Conservation (phyloP, 2,329 filamentous ascomycete species). For the Monosporascus sp. region DNA sequence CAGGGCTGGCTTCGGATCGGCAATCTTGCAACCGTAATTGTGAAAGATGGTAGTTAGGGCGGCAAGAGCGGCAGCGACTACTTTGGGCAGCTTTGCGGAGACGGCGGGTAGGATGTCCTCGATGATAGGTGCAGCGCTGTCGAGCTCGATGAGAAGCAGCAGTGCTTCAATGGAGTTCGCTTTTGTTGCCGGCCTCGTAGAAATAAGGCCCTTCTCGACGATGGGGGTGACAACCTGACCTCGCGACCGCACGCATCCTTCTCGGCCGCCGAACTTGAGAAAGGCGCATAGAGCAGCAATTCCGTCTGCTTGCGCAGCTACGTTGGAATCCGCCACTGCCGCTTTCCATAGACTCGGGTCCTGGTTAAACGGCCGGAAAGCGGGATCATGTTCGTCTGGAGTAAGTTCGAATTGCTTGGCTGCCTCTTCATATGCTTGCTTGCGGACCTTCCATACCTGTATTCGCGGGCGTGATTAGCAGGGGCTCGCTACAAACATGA, state of each 20-base stretch:
- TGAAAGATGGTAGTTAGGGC: slow-evolving; percentile 82
- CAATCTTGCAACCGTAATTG: slow-evolving; percentile 89
- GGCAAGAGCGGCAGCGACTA: slow-evolving; percentile 30
- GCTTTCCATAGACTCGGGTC: slow-evolving; percentile 87
- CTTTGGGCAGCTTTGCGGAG: slow-evolving; percentile 35
- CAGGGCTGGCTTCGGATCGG: slow-evolving; percentile 87
- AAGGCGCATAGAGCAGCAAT: slow-evolving; percentile 85
- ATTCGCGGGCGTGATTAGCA: slow-evolving; percentile 4
- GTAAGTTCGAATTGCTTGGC: slow-evolving; percentile 80
- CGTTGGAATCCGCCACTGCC: slow-evolving; percentile 89
- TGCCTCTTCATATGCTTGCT: slow-evolving; percentile 90
- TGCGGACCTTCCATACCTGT: slow-evolving; percentile 93
- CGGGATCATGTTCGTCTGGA: slow-evolving; percentile 77
- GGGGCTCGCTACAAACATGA: neutral
- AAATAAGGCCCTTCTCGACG: slow-evolving; percentile 85
- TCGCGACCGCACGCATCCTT: slow-evolving; percentile 74
- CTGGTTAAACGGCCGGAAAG: slow-evolving; percentile 80
- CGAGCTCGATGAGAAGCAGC: slow-evolving; percentile 83
- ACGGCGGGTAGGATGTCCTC: slow-evolving; percentile 71
- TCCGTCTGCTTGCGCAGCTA: slow-evolving; percentile 92
- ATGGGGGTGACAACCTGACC: slow-evolving; percentile 70
- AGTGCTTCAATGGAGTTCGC: slow-evolving; percentile 80
- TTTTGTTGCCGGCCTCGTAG: slow-evolving; percentile 84
- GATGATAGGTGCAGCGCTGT: slow-evolving; percentile 77
- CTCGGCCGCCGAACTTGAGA: slow-evolving; percentile 80